A percentile compares a stretch with the other conserved stretches of the same genome.
These are phyloP conservation scores for Daldinia sp. DNA, from an alignment of 2,329 filamentous ascomycete species.

Conservation along the genomic window DNA sequence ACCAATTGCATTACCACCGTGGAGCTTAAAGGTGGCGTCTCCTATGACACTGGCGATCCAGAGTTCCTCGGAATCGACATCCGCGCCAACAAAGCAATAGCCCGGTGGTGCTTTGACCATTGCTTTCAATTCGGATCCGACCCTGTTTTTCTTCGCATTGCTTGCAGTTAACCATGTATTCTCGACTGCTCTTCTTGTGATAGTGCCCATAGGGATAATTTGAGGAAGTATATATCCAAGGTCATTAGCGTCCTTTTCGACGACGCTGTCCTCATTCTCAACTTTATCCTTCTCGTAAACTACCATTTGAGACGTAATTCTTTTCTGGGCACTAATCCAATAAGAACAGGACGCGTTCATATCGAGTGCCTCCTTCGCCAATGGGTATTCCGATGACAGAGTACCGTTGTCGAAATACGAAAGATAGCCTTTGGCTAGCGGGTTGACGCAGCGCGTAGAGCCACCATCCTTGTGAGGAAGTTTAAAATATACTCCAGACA, in stretches of 20 bases:
- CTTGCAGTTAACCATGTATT: constrained; percentile 98
- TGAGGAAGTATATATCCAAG: constrained; percentile 92
- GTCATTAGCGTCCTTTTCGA: constrained; percentile 38
- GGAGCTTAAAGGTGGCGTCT: constrained; percentile 92
- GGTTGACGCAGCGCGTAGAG: constrained; percentile 81
- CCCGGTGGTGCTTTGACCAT: constrained; percentile 94
- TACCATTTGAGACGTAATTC: constrained; percentile 95
- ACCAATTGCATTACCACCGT: constrained; percentile 95
- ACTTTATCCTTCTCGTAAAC: constrained; percentile 77
- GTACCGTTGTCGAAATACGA: constrained; percentile 90
- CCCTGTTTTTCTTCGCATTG: constrained; percentile 94
- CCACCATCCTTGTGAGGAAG: constrained; percentile 96
- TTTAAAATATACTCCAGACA: constrained; percentile 79
- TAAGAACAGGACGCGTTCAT: constrained; percentile 99
- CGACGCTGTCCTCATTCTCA: constrained; percentile 34
- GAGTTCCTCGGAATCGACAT: constrained; percentile 95
- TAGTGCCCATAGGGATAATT: constrained; percentile 97
- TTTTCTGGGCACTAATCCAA: constrained; percentile 94
- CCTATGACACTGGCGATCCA: constrained; percentile 98
- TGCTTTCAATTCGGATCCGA: constrained; percentile 95
- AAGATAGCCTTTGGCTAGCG: constrained; percentile 90
- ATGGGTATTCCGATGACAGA: constrained; percentile 84
- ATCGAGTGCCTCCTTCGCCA: constrained; percentile 93
- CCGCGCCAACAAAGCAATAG: constrained; percentile 93
- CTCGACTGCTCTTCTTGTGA: constrained; percentile 92